Percentiles rank a stretch among this genome's conserved stretches.
Evolutionary conservation across 129 eudicot species (phyloP).

Genomic region (Artemisia argyi): DNA sequence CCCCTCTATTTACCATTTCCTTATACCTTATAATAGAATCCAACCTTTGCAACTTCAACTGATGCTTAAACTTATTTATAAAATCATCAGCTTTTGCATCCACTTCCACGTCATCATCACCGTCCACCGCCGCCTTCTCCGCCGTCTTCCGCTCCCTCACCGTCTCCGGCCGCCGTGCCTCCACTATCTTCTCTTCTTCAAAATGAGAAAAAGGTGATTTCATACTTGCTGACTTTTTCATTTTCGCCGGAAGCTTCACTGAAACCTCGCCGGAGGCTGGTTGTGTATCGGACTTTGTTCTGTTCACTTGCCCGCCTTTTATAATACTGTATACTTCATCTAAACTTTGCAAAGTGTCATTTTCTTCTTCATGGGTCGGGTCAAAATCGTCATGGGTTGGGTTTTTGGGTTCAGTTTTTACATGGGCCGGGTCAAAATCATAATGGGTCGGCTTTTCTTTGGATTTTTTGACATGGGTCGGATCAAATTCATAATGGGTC

Average conservation of each 20-base stretch:
- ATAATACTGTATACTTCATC: constrained; percentile 69
- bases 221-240: constrained; percentile 80
- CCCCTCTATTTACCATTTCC: constrained; percentile 65
- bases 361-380: constrained; percentile 31
- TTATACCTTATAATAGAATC: constrained; percentile 83
- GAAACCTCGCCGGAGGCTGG: constrained; percentile 74
- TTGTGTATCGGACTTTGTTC: constrained; percentile 71
- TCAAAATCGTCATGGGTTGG: not conserved
- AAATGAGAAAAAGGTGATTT: constrained; percentile 72
- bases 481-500: not conserved
- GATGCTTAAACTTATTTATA: constrained; percentile 76
- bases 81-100: constrained; percentile 91
- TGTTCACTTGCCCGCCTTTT: constrained; percentile 28
- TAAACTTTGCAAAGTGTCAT: constrained; percentile 34
- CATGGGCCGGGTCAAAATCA: not conserved
- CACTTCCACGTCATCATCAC: constrained; percentile 67
- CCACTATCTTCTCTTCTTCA: constrained; percentile 58
- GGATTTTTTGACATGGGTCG: not conserved
- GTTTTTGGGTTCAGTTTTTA: not conserved
- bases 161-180: constrained; percentile 74
- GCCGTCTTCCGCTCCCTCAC: constrained; percentile 53
- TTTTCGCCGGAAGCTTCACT: constrained; percentile 54
- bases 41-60: constrained; percentile 85
- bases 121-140: constrained; percentile 39
- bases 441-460: not conserved